Conservation (phyloP, 495 filamentous ascomycete genomes). For the Aspergillus panamensis region DNA sequence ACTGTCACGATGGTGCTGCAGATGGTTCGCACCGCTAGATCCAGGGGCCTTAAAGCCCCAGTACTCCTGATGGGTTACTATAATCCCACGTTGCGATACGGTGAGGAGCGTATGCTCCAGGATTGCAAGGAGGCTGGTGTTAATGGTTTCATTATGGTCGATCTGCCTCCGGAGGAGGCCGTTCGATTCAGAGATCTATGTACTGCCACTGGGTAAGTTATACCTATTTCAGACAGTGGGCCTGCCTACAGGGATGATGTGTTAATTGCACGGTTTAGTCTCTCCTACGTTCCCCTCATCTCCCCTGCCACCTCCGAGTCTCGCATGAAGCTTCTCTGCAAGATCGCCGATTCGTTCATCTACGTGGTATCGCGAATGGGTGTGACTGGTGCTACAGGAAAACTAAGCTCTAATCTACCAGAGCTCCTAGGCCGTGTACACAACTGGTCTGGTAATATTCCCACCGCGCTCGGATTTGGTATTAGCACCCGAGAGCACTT, state of each 20-base stretch:
- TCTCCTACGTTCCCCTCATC: slow-evolving; percentile 94
- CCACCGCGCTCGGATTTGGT: slow-evolving; percentile 90
- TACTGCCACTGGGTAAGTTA: slow-evolving; percentile 61
- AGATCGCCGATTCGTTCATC: slow-evolving; percentile 97
- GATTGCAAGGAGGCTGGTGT: slow-evolving; percentile 85
- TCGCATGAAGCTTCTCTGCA: slow-evolving; percentile 92
- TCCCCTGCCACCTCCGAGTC: slow-evolving; percentile 88
- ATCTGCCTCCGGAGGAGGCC: slow-evolving; percentile 95
- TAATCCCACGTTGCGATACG: slow-evolving; percentile 89
- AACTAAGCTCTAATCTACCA: slow-evolving; percentile 73
- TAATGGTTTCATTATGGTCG: slow-evolving; percentile 97
- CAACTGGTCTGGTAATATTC: slow-evolving; percentile 83
- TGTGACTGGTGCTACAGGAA: slow-evolving; percentile 86
- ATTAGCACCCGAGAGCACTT: slow-evolving; percentile 96
- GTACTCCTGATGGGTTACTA: slow-evolving; percentile 98
- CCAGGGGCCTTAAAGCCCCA: slow-evolving; percentile 71
- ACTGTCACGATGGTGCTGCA: slow-evolving; percentile 72
- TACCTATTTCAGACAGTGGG: background rate
- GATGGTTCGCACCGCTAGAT: slow-evolving; percentile 73
- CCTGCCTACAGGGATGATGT: background rate
- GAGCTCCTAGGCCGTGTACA: slow-evolving; percentile 83
- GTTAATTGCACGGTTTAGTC: slow-evolving; percentile 38
- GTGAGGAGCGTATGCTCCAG: slow-evolving; percentile 79
- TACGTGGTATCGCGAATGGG: slow-evolving; percentile 99
- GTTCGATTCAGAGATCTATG: slow-evolving; percentile 86